Conservation (phyloP, 2,329 filamentous ascomycete species). For the Alternaria gansuensis region DNA sequence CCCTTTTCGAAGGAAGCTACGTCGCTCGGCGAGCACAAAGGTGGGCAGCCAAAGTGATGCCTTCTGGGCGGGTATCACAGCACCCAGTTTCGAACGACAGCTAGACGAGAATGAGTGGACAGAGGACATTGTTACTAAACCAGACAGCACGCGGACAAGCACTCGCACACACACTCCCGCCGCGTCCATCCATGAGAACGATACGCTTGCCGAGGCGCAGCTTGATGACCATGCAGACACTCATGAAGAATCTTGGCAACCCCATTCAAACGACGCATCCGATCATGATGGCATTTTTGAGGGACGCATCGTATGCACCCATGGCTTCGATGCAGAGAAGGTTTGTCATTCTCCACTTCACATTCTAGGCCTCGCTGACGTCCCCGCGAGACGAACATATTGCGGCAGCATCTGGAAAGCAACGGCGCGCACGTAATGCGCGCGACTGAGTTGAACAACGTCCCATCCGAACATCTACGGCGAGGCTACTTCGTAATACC, state of each 20-base stretch:
- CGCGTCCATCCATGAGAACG: slow-evolving; percentile 15
- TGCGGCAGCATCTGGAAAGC: slow-evolving; percentile 45
- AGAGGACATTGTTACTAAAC: slow-evolving; percentile 38
- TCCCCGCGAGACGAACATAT: slow-evolving; percentile 42
- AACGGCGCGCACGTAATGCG: slow-evolving; percentile 50
- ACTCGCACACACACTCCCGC: slow-evolving; percentile 24
- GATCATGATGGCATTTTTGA: slow-evolving; percentile 54
- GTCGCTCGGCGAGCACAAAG: slow-evolving; percentile 86
- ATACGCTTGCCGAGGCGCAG: slow-evolving; percentile 25
- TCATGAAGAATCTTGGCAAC: slow-evolving; percentile 11
- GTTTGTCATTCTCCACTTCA: slow-evolving; percentile 32
- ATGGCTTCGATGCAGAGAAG: slow-evolving; percentile 57
- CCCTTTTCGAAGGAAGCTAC: slow-evolving; percentile 73
- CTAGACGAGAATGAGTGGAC: slow-evolving; percentile 48
- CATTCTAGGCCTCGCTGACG: slow-evolving; percentile 34
- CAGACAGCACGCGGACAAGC: slow-evolving; percentile 27
- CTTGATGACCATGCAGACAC: slow-evolving; percentile 30
- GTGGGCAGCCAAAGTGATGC: slow-evolving; percentile 80
- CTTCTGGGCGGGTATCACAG: slow-evolving; percentile 91
- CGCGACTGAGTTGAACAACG: slow-evolving; percentile 35
- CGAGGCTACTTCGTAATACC: slow-evolving; percentile 57
- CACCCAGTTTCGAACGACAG: slow-evolving; percentile 39
- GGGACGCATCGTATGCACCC: slow-evolving; percentile 53
- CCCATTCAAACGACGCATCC: slow-evolving; percentile 51
- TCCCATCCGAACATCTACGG: slow-evolving; percentile 40